Percentiles rank a stretch among this genome's conserved stretches.
phyloP scores from a whole-genome alignment of 306 rosid genomes.

The Elaeagnus macrophylla region DNA sequence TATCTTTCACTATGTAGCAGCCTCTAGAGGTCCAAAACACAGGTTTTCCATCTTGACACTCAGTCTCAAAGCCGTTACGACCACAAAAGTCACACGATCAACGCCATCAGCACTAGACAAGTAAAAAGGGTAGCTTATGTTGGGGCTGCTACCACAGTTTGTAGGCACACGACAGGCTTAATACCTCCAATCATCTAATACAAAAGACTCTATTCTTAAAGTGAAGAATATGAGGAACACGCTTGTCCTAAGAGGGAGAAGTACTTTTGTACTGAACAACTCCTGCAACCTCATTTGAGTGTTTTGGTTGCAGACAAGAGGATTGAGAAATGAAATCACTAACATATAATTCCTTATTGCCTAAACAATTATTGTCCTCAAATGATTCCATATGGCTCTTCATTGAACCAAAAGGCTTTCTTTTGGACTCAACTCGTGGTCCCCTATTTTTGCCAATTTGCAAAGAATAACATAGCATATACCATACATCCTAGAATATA shows the following conservation, averaged over 20 bases:
- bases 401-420: too few relatives aligned
- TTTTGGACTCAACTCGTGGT: too few relatives aligned
- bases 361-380: too few relatives aligned
- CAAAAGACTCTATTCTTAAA: background rate
- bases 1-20: background rate
- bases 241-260: conserved; percentile 1
- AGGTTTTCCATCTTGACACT: background rate
- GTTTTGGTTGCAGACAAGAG: background rate
- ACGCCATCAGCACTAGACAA: background rate
- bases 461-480: too few relatives aligned
- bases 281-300: conserved; percentile 8
- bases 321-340: too few relatives aligned
- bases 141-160: conserved; percentile 3
- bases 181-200: background rate
- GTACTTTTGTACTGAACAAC: background rate
- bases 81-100: background rate
- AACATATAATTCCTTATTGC: too few relatives aligned
- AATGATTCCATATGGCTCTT: too few relatives aligned
- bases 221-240: background rate
- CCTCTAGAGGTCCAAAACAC: background rate
- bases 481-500: too few relatives aligned
- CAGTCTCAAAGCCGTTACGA: background rate
- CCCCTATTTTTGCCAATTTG: too few relatives aligned
- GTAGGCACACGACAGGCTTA: background rate
- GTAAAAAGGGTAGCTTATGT: conserved; percentile 10